A percentile compares a stretch with the other conserved stretches of the same genome.
Evolutionary conservation across 306 rosid species (phyloP).

Genomic region (Cyclanthera cordifolia): DNA sequence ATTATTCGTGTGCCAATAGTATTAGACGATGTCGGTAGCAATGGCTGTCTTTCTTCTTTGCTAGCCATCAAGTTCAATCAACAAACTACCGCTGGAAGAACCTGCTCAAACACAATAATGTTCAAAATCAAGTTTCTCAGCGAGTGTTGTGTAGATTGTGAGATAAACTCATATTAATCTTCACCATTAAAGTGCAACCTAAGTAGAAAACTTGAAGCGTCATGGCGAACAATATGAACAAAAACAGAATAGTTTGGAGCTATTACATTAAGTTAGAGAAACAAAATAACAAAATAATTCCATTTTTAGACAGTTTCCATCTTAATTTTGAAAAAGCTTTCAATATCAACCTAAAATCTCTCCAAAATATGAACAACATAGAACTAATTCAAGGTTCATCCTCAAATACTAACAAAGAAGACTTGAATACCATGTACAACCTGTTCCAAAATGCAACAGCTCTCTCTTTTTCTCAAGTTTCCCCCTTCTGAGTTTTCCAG

Average conservation of each 20-base stretch:
- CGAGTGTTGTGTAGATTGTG: neutral
- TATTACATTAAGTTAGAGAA: neutral
- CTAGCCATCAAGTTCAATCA: conserved; percentile 34
- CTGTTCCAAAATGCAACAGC: neutral
- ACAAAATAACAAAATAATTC: neutral
- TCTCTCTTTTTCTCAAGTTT: neutral
- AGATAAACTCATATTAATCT: neutral
- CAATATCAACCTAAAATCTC: neutral
- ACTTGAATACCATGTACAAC: neutral
- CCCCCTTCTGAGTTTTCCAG: neutral
- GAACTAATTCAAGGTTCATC: neutral
- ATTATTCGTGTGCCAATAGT: conserved; percentile 15
- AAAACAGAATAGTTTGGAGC: neutral
- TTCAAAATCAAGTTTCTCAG: conserved; percentile 2
- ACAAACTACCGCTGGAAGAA: conserved; percentile 6
- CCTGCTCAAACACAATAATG: conserved; percentile 17
- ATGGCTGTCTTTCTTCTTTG: conserved; percentile 27
- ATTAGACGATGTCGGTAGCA: conserved; percentile 18
- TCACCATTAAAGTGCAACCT: neutral
- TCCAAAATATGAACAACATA: neutral
- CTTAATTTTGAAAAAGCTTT: neutral
- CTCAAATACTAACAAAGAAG: neutral
- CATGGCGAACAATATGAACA: neutral
- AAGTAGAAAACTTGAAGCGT: neutral
- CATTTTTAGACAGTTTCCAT: neutral